Evolutionary conservation across 2,329 filamentous ascomycete species (phyloP).

Genomic region (Blumeria hordei): DNA sequence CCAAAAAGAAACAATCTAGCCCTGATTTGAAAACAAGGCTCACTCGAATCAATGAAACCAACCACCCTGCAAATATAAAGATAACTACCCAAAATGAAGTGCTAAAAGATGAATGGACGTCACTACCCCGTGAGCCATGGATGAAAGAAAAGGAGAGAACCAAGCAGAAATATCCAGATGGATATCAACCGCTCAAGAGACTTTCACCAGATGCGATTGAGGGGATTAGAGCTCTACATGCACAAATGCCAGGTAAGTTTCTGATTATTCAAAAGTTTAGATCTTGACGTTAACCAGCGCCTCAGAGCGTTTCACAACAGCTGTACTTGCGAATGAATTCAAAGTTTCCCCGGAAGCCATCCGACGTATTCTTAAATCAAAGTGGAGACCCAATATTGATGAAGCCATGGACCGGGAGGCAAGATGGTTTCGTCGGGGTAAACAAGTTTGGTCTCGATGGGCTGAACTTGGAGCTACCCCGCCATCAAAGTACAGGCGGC

Average conservation of each 20-base stretch:
- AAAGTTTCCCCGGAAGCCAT: constrained; percentile 72
- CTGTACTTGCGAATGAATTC: constrained; percentile 52
- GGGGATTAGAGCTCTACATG: constrained; percentile 67
- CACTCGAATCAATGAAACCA: not conserved
- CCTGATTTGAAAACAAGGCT: not conserved
- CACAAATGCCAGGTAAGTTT: constrained; percentile 52
- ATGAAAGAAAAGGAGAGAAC: constrained; percentile 50
- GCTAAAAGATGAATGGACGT: constrained; percentile 3
- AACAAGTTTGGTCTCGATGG: constrained; percentile 32
- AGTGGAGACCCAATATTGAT: constrained; percentile 38
- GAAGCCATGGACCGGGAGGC: constrained; percentile 32
- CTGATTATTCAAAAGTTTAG: not conserved
- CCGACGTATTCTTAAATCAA: constrained; percentile 60
- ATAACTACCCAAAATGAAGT: not conserved
- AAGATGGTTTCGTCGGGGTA: constrained; percentile 37
- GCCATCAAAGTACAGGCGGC: constrained; percentile 30
- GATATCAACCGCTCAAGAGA: constrained; percentile 65
- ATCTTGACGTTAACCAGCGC: not conserved
- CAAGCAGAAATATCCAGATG: constrained; percentile 52
- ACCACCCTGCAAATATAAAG: not conserved
- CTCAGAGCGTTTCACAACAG: constrained; percentile 26
- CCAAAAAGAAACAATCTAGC: not conserved
- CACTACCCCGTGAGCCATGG: constrained; percentile 31
- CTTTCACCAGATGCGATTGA: constrained; percentile 78
- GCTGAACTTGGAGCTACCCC: constrained; percentile 37